These are phyloP conservation scores for Leishmania lainsoni DNA, from an alignment of 208 protist species.

Conservation along the genomic window DNA sequence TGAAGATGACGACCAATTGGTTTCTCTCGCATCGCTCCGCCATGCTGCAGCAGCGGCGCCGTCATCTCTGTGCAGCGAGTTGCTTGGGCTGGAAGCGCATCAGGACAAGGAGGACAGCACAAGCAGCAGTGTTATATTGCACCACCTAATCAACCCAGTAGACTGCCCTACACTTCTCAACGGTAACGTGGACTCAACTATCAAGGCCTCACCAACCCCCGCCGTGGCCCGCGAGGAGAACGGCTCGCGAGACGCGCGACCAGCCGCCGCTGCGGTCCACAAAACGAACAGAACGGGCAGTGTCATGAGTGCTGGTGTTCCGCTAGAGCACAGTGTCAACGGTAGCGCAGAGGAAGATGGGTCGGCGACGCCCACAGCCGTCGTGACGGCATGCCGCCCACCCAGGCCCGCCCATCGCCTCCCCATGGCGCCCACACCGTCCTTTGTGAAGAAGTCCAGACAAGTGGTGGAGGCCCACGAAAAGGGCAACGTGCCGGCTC, in stretches of 20 bases:
- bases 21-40: neutral
- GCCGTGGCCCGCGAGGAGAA: neutral
- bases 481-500: neutral
- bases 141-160: neutral
- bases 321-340: constrained; percentile 2
- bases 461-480: neutral
- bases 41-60: neutral
- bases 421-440: constrained; percentile 17
- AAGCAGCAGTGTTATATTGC: neutral
- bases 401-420: neutral
- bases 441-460: neutral
- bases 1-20: neutral
- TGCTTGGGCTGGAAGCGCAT: no score
- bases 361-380: constrained; percentile 7
- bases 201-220: neutral
- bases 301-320: neutral
- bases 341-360: constrained; percentile 15
- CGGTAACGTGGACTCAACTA: neutral
- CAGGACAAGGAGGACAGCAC: neutral
- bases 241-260: neutral
- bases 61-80: neutral
- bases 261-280: neutral
- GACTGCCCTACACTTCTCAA: neutral
- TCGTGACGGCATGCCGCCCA: constrained; percentile 23
- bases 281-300: neutral